Evolutionary conservation across 345 rosid genomes (phyloP).

Genomic region (Populus simonii): DNA sequence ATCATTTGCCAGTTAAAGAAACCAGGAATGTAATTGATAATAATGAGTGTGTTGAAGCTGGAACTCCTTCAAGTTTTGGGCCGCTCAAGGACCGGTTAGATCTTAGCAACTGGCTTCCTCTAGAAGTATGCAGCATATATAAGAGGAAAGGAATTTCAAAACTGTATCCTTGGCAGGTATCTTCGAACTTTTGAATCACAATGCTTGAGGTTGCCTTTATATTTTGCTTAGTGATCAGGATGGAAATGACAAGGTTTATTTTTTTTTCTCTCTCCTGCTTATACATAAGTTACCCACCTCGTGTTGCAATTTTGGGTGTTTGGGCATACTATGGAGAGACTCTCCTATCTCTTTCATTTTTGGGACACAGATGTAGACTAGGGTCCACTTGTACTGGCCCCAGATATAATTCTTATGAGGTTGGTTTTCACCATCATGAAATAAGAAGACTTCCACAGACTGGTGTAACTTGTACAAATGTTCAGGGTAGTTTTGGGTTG

Average conservation of each 20-base stretch:
- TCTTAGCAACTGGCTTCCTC: constrained; percentile 81
- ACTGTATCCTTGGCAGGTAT: constrained; percentile 95
- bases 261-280: no score
- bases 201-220: not conserved
- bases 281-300: no score
- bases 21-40: constrained; percentile 33
- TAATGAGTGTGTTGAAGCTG: constrained; percentile 43
- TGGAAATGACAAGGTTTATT: not conserved
- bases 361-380: no score
- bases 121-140: constrained; percentile 67
- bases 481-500: no score
- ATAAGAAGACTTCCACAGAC: no score
- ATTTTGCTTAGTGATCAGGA: not conserved
- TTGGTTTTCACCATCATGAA: no score
- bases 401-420: no score
- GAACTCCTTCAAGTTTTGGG: constrained; percentile 68
- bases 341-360: no score
- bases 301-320: not conserved
- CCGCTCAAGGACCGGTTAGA: constrained; percentile 44
- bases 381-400: no score
- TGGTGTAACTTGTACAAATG: no score
- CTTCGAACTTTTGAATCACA: not conserved
- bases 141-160: constrained; percentile 75
- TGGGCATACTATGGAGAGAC: no score
- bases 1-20: constrained; percentile 33